Evolutionary conservation across 768 basidiomycete genomes (phyloP).

Genomic region (Pleurotus eryngii): DNA sequence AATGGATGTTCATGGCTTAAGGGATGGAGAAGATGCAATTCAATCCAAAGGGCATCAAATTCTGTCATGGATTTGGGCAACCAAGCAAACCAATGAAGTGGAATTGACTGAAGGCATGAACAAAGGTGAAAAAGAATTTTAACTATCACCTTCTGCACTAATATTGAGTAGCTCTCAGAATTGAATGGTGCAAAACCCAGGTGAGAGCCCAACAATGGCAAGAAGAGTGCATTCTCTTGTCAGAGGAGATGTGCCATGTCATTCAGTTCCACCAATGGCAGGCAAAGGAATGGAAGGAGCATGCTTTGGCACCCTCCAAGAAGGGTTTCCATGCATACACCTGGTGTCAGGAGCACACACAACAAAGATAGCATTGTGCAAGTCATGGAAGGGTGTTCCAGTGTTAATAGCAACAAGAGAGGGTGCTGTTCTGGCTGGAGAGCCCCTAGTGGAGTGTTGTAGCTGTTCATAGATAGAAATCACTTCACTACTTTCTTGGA

Average conservation of each 20-base stretch:
- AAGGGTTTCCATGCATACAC: background rate
- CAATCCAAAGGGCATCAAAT: constrained; percentile 5
- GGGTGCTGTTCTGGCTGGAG: background rate
- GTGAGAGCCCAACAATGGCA: constrained; percentile 2
- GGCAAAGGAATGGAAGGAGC: background rate
- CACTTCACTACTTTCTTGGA: background rate
- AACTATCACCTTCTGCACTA: background rate
- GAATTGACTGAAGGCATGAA: background rate
- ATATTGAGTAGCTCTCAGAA: constrained; percentile 2
- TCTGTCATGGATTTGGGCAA: constrained; percentile 13
- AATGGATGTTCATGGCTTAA: background rate
- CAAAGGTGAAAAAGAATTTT: background rate
- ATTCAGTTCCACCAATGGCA: background rate
- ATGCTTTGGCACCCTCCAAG: background rate
- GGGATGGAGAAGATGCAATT: background rate
- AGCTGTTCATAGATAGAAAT: background rate
- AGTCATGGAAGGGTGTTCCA: background rate
- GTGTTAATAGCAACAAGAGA: background rate
- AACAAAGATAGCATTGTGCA: background rate
- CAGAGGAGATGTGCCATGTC: constrained; percentile 8
- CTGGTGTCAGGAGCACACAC: background rate
- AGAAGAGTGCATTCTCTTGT: constrained; percentile 6
- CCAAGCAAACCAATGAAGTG: background rate
- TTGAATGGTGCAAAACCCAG: constrained; percentile 10
- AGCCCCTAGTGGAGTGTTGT: background rate